phyloP scores from a whole-genome alignment of 371 early-diverging fungal genomes.

The Massospora cicadina region DNA sequence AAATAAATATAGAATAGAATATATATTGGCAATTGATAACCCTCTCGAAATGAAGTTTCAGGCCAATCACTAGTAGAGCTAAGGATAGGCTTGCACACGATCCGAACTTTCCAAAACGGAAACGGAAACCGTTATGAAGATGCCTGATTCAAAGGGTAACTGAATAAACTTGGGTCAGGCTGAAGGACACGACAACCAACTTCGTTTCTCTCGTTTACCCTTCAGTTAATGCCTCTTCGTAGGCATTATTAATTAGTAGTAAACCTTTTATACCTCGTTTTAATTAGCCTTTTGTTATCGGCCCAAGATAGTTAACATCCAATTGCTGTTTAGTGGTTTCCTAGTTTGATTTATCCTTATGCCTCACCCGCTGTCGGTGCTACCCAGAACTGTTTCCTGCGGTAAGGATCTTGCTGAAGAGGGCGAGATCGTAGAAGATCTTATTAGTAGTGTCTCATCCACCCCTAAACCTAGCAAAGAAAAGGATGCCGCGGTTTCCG shows the following conservation, averaged over 20 bases:
- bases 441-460: neutral
- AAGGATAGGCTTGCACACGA: no score
- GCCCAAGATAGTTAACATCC: neutral
- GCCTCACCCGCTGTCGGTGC: neutral
- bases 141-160: no score
- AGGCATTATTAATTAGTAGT: neutral
- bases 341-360: neutral
- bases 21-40: no score
- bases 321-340: neutral
- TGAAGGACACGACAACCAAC: no score
- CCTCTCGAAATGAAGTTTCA: no score
- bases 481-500: no score
- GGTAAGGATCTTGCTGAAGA: slow-evolving; percentile 4
- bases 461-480: neutral
- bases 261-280: neutral
- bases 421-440: slow-evolving; percentile 4
- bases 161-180: no score
- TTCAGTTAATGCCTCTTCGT: neutral
- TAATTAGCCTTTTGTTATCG: neutral
- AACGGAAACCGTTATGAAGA: no score
- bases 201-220: no score
- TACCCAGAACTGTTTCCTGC: neutral
- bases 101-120: no score
- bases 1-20: no score
- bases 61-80: no score